Evolutionary conservation across 2,329 filamentous ascomycete species (phyloP), one percentile per base, ranked within the genome.

Genomic region (Curvularia lunata): DNA sequence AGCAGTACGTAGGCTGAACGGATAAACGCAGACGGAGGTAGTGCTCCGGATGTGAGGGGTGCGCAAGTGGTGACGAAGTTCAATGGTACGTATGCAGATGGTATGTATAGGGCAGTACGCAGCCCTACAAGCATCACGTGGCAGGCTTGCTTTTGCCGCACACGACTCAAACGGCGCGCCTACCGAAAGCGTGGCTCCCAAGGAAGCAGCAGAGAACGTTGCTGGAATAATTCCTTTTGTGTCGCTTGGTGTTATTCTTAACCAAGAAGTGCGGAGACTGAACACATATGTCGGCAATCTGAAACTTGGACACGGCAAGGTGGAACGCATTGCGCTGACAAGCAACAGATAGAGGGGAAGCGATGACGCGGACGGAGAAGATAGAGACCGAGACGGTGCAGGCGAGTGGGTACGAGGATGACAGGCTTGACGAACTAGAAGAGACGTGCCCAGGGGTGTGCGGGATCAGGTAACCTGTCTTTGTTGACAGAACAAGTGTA

Each of bases 261-360:
- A 37, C 16, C 13, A n/a, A n/a, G 32, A 37, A 37, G n/a, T 6
- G 12, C 16, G 5, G 32, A n/a, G 32, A 37, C 13, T 6, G 32
- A n/a, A 7, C 5, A 5, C 1, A 16, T 28, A 12, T 28, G 42
- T n/a, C 54, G 54, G 43, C 28, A 48, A 53, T 27, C 50, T 32
- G 54, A 54, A 57, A 57, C 54, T 2, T 18, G 28, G 34, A 43
- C 49, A 49, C 18, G 12, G n/a, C 34, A 45, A 30, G 21, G 21
- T 57, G 54, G 30, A 54, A 57, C 54, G 50, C 47, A 19, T 48
- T 42, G 43, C 13, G 50, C 28, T 38, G 50, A 43, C 50, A 49
- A 53, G 32, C 32, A 37, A n/a, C 32, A 16, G 32, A 37, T 37
- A 37, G 32, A 37, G 42, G 46, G 7, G 25, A 43, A n/a, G 49